A percentile compares a stretch with the other conserved stretches of the same genome.
phyloP scores from a whole-genome alignment of 2,329 filamentous ascomycete genomes.

The Fusarium clavum region DNA sequence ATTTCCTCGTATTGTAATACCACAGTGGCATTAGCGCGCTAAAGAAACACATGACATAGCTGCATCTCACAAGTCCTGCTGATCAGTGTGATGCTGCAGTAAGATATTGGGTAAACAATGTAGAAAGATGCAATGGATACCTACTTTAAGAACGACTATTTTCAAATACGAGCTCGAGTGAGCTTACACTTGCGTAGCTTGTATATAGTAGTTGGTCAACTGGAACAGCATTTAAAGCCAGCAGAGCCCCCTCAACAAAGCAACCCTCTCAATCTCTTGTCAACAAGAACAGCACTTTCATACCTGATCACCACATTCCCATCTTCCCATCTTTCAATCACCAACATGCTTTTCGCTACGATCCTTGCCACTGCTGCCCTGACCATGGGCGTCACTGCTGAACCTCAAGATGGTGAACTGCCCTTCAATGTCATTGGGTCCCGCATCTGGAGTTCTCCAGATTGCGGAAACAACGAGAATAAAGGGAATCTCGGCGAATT shows the following conservation, averaged over 20 bases:
- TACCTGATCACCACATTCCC: background rate
- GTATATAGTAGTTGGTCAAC: background rate
- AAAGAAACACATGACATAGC: constrained; percentile 1
- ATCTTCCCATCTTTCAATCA: background rate
- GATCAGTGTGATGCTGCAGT: background rate
- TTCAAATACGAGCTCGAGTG: constrained; percentile 2
- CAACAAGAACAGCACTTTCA: background rate
- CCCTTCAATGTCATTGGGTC: constrained; percentile 15
- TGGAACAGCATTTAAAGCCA: background rate
- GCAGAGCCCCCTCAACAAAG: background rate
- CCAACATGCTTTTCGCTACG: constrained; percentile 11
- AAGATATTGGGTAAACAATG: background rate
- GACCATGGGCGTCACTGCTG: constrained; percentile 9
- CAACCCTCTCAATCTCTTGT: background rate
- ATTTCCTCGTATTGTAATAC: constrained; percentile 8
- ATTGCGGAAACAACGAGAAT: constrained; percentile 12
- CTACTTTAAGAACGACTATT: background rate
- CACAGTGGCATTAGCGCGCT: background rate
- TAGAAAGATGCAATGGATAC: background rate
- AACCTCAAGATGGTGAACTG: background rate
- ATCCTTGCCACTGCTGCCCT: constrained; percentile 3
- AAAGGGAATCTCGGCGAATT: constrained; percentile 5
- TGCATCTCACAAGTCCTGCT: constrained; percentile 1
- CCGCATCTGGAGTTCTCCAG: constrained; percentile 10
- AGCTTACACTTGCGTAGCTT: constrained; percentile 2